phyloP scores from a whole-genome alignment of 2,329 filamentous ascomycete genomes.

The Neofusicoccum parvum region DNA sequence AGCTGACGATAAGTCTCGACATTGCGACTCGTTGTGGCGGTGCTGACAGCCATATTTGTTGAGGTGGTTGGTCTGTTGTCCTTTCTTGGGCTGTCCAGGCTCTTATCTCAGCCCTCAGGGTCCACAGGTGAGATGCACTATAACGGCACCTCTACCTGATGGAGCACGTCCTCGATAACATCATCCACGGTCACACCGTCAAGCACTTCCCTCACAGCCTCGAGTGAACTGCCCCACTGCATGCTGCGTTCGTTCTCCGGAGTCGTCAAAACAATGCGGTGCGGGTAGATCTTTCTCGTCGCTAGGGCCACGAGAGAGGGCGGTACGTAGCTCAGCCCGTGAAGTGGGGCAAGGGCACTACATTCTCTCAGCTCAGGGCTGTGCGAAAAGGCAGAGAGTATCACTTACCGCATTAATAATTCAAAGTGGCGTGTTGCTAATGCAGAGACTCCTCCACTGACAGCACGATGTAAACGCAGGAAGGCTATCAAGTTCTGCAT shows the following conservation, averaged over 20 bases:
- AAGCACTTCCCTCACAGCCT: conserved; percentile 68
- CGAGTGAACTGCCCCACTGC: conserved; percentile 84
- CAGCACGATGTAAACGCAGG: conserved; percentile 82
- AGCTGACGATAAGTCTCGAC: background rate
- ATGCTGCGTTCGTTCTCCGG: conserved; percentile 80
- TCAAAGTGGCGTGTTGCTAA: conserved; percentile 77
- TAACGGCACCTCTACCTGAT: conserved; percentile 58
- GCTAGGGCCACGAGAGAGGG: conserved; percentile 83
- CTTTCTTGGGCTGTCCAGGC: background rate
- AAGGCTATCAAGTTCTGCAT: conserved; percentile 86
- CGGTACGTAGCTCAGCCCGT: conserved; percentile 77
- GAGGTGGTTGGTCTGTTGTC: conserved; percentile 1
- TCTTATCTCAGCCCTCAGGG: background rate
- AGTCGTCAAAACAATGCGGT: conserved; percentile 72
- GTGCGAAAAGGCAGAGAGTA: background rate
- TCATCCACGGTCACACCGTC: conserved; percentile 59
- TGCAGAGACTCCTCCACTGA: conserved; percentile 76
- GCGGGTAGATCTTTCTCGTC: conserved; percentile 82
- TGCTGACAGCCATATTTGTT: background rate
- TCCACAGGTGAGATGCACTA: conserved; percentile 27
- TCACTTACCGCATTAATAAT: conserved; percentile 60
- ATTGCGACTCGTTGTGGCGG: background rate
- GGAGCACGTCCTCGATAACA: conserved; percentile 62
- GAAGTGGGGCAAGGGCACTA: conserved; percentile 75
- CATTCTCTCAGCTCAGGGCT: conserved; percentile 30